Evolutionary conservation across 768 basidiomycete genomes (phyloP).

Genomic region (Phanerochaete sordida): DNA sequence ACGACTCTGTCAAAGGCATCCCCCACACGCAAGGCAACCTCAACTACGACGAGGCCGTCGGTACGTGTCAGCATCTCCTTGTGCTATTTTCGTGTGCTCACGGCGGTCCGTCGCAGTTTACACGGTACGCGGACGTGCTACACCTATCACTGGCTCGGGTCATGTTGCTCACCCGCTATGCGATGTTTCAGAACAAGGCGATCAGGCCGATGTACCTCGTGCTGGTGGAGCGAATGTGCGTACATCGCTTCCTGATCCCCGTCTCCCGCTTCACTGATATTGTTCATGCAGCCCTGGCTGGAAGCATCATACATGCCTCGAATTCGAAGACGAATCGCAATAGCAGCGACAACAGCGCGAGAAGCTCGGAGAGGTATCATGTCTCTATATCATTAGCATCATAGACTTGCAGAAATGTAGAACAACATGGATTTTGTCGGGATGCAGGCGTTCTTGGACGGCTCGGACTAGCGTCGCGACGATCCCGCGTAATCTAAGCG

Average conservation of each 20-base stretch:
- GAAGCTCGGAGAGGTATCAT: no score
- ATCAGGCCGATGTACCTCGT: not conserved
- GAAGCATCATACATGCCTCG: not conserved
- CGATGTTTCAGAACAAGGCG: not conserved
- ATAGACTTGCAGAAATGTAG: no score
- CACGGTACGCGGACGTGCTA: not conserved
- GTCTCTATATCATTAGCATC: no score
- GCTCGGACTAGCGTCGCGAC: no score
- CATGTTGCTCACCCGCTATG: not conserved
- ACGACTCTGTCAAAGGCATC: conserved; percentile 24
- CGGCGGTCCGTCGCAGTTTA: not conserved
- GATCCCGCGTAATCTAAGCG: not conserved
- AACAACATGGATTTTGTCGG: no score
- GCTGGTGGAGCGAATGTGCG: not conserved
- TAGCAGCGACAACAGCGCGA: no score
- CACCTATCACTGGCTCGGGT: no score
- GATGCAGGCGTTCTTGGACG: no score
- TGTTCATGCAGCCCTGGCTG: not conserved
- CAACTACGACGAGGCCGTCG: conserved; percentile 26
- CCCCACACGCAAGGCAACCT: conserved; percentile 18
- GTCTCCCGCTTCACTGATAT: not conserved
- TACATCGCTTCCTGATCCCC: not conserved
- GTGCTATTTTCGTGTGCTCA: not conserved
- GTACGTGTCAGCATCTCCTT: conserved; percentile 7
- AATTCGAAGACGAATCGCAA: no score